Evolutionary conservation across 2,329 filamentous ascomycete genomes (phyloP), one percentile per base, ranked within the genome.

Genomic region (Colletotrichum salicis): DNA sequence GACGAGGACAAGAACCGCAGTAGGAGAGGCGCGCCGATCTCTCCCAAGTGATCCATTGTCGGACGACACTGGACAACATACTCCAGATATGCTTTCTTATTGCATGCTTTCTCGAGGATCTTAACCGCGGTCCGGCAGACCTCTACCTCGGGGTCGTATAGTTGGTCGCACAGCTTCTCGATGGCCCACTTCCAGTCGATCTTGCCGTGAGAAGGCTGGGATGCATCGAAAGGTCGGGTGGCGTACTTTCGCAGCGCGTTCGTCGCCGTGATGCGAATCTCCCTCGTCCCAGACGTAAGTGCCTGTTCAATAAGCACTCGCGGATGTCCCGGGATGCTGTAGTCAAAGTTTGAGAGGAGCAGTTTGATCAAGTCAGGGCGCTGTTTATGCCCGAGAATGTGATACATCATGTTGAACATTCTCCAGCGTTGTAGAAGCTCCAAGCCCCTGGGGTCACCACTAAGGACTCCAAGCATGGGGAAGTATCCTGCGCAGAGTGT

Each of bases 331-430:
- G 93, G 91, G 29, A 97, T 85, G 24, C 91, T 93, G 79, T 97
- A 99, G 82, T 99, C 96, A 82, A 99, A 95, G 77, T 95, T 96
- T 60, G 93, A 92, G 10, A 99, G 87, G 37, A 99, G 88, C 11
- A 96, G 88, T 79, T 95, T 94, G 79, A 98, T 94, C 71, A 99
- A 86, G 80, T 99, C 96, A 57, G 96, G 94, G 2, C 96, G 92
- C 80, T 96, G 93, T 76, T 93, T 94, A 56, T 97, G 86, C 78
- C 98, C 96, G 70, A 98, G 89, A 73, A 99, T 97, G 81, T 98
- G 96, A 80, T 99, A 99, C 87, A 98, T 97, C 94, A 99, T 99
- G 82, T 98, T 98, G 83, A 98, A 95, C 88, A 99, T 97, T 76
- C 95, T 94, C 96, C 96, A 98, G 76, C 94, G 88, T 80, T 98